Evolutionary conservation across 2,329 filamentous ascomycete species (phyloP), one percentile per base, ranked within the genome.

Genomic region (Alternaria angustiovoidea): DNA sequence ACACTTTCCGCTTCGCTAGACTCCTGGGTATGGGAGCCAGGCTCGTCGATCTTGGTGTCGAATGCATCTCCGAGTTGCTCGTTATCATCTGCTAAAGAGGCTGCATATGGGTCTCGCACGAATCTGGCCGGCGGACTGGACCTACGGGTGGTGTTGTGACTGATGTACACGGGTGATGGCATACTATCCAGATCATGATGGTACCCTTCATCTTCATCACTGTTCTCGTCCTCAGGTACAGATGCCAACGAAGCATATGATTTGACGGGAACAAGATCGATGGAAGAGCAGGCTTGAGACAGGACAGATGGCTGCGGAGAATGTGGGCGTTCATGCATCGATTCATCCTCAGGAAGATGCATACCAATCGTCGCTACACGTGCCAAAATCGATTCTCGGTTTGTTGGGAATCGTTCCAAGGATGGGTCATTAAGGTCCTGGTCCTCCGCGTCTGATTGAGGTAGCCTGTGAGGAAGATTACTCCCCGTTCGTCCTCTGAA

Each of bases 201-300:
- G 32, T 70, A 57, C 6, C 64, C 62, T 34, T 67, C 63, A 0
- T 70, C 64, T 22, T 73, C 69, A 39, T 73, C 65, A 11, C 62
- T 66, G 39, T 65, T 39, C 7, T 66, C 64, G 2, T 56, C 71
- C 53, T 72, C 69, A 0, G 62, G 67, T 11, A 75, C 72, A 46
- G 73, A 68, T 2, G 70, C 67, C n/a, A 77, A 53, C 4, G 72
- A 75, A 2, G 62, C 59, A 44, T 74, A 67, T 2, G 72, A 73
- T 22, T 69, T 70, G 22, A 71, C 68, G 0, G 68, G 68, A 4
- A 32, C 61, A 5, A 75, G 70, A 20, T 75, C 69, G n/a, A 69
- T 68, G 2, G 74, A 76, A 14, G 74, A 76, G 52, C 70, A 72
- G 4, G 75, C 65, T 54, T 74, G 72, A 3, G 74, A 75, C 4